Conservation (phyloP, 257 asterid species). For the Rehmannia glutinosa region DNA sequence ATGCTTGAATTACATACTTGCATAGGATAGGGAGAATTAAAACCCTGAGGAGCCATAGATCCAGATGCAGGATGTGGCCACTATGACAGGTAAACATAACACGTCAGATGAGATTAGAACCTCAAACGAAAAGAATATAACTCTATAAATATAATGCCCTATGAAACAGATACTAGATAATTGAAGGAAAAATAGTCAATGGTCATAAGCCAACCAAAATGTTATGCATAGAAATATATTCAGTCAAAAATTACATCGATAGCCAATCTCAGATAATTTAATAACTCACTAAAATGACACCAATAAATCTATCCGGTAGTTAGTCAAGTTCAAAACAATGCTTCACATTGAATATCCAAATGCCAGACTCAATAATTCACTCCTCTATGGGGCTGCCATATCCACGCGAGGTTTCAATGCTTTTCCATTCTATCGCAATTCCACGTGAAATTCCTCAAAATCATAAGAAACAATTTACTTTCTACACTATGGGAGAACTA, state of each 20-base stretch:
- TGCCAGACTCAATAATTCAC: not conserved
- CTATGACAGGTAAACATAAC: constrained; percentile 30
- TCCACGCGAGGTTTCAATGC: not conserved
- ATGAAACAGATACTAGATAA: not conserved
- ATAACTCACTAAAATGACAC: not conserved
- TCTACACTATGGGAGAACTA: not conserved
- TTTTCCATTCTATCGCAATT: not conserved
- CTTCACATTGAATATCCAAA: not conserved
- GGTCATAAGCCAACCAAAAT: not conserved
- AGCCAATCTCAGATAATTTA: not conserved
- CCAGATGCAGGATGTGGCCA: constrained; percentile 72
- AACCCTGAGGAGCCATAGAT: constrained; percentile 62
- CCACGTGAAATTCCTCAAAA: not conserved
- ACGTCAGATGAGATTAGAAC: constrained; percentile 8
- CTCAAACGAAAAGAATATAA: not conserved
- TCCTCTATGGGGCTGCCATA: not conserved
- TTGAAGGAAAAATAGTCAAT: not conserved
- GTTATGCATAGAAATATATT: not conserved
- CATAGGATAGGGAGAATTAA: constrained; percentile 59
- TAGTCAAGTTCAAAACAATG: not conserved
- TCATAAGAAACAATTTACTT: not conserved
- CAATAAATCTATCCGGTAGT: not conserved
- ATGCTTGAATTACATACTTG: constrained; percentile 46
- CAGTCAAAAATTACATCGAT: not conserved
- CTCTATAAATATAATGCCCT: not conserved